Evolutionary conservation across 164 flowering plant species (phyloP), one percentile per base, ranked within the genome.

Genomic region (Liquidambar formosana): DNA sequence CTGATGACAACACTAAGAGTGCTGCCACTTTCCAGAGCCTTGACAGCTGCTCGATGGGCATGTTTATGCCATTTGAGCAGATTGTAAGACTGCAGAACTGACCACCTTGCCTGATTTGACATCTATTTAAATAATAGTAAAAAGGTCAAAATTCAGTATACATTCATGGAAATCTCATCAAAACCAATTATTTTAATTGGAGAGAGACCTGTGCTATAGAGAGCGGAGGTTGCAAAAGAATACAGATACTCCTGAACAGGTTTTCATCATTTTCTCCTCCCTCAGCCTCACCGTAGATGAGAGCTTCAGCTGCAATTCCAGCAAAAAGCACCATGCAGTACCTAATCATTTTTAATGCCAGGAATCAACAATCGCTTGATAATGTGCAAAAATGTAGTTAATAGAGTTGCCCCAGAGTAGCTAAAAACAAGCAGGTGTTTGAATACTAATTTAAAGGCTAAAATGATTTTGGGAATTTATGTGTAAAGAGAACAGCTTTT

Each of bases 181-280:
- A 62, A 53, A 33, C 21, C 16, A 33, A 51, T 48, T 22, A 47
- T n/a, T 61, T 57, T 43, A 15, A 54, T 38, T 18, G 56, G 47
- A 66, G 33, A 44, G 46, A 64, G 58, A 93, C 98, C 95, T 94
- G 89, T 16, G 91, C 85, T 46, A 87, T 73, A 67, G 92, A 82
- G 21, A 92, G 74, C 41, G 98, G 97, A 46, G 97, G 98, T 65
- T 85, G 83, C 73, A 94, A 77, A 77, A 85, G 93, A 62, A 88
- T 77, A 77, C 86, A 84, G 57, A 92, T 81, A 71, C 95, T 84
- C 72, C 94, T 77, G 63, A 94, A 94, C 58, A 94, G 72, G 71
- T 94, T 94, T 76, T 94, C 98, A 76, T 94, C 98, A 77, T 94
- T 94, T 75, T 94, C 98, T 75, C 97, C 98, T 53, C 98, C 98